phyloP scores from a whole-genome alignment of 345 rosid genomes.

The Lepidium didymum region DNA sequence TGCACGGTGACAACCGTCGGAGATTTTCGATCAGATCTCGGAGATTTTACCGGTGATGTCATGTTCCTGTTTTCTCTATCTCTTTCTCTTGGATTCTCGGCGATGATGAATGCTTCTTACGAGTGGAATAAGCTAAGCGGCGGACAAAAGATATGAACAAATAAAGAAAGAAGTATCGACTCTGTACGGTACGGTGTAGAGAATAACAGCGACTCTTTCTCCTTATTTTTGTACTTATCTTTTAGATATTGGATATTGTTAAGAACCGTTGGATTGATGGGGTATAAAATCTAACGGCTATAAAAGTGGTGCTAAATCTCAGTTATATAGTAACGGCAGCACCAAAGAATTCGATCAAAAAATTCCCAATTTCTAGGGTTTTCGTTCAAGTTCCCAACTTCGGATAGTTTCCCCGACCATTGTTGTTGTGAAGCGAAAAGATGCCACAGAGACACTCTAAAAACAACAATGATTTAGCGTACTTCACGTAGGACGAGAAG shows the following conservation, averaged over 20 bases:
- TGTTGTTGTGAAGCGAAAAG: not conserved
- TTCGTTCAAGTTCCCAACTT: constrained; percentile 41
- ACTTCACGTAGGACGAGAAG: constrained; percentile 95
- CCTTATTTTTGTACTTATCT: not conserved
- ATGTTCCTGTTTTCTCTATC: not conserved
- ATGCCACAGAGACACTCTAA: constrained; percentile 98
- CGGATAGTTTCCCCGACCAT: constrained; percentile 29
- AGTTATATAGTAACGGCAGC: not conserved
- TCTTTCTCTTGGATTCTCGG: not conserved
- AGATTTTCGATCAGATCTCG: constrained; percentile 25
- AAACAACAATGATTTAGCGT: constrained; percentile 91
- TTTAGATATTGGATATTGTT: not conserved
- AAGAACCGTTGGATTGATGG: not conserved
- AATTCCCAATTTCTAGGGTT: not conserved
- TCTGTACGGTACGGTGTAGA: not conserved
- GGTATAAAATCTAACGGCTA: constrained; percentile 1
- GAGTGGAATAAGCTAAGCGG: not conserved
- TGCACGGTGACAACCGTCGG: constrained; percentile 46
- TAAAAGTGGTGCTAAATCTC: not conserved
- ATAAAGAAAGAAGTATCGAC: not conserved
- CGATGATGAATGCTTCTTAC: not conserved
- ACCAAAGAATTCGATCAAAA: not conserved
- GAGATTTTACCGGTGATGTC: constrained; percentile 34
- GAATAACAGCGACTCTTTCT: not conserved
- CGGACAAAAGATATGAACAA: constrained; percentile 1